Base-by-base conservation (phyloP, 441 rosid genomes). In the Pelargonium cotyledonis region DNA sequence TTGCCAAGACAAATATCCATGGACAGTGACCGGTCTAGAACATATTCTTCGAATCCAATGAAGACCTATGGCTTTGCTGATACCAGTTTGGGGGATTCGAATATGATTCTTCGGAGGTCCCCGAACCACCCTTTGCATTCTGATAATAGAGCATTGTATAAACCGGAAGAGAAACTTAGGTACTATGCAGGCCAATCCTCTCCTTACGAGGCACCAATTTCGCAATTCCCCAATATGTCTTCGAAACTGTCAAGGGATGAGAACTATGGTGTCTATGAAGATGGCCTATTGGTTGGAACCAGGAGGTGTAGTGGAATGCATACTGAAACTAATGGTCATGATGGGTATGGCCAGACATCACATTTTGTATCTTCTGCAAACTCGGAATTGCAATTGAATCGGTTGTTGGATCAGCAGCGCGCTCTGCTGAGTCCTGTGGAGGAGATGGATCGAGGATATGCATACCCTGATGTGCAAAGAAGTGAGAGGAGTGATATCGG, bases 11-110 rank as follows among this genome's bases (percentile, higher is more conserved):
- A 75, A 5, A 7, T 69, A 35, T 19, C 73, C 26, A 38, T 47
- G 40, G 76, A 71, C 10, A 62, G n/a, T 68, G 68, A 53, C 62
- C 70, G 57, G 43, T 26, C 73, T 5, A 31, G 66, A 38, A 16
- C 11, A 31, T 68, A 38, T 35, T 68, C 47, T 53, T 35, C 19
- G 16, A 63, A 38, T 18, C 41, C 8, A 3, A n/a, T 29, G 40
- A 66, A 57, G 67, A 47, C 26, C 43, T 41, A 29, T 68, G 70
- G 66, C 46, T 38, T 21, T 66, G 14, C 26, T 8, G 68, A 63
- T 40, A 40, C 49, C 6, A 3, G 41, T 38, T 38, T 38, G 0
- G 68, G 69, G 8, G 62, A 21, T 26, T n/a, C 14, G 14, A 31
- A 23, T 40, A 2, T 67, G 1, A 21, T 8, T 10, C 31, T 62